Evolutionary conservation across 2,329 filamentous ascomycete genomes (phyloP), one percentile per base, ranked within the genome.

Genomic region (Thielaviopsis populi): DNA sequence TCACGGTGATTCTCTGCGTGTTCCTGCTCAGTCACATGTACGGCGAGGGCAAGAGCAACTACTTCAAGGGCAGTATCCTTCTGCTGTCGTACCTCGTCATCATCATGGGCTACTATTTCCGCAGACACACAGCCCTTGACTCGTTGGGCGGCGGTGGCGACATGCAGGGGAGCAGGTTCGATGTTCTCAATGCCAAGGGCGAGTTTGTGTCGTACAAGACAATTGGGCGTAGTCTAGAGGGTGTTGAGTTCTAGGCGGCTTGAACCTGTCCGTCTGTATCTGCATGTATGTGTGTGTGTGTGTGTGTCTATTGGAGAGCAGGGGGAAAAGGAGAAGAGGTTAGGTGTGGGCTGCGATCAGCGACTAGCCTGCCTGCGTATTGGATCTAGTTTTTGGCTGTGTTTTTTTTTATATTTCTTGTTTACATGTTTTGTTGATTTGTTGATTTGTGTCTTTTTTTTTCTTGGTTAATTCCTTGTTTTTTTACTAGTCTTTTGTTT

Each of bases 41-140:
- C 70, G 89, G 92, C 61, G 94, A 99, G 76, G 94, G 94, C 48
- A 99, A 99, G 83, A 97, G 91, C 78, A 99, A 99, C 75, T 99
- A 99, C 75, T 99, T 99, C 83, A 99, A 99, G 78, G 94, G 94
- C 61, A 95, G 89, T 68, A 96, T 97, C 69, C 79, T 99, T 62
- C 84, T 97, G 68, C 78, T 99, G 61, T 94, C 89, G 41, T 99
- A 99, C 73, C 75, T 97, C 27, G 94, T 97, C 33, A 90, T 99
- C 59, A 78, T 96, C 33, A 83, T 89, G 54, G 94, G 94, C 1
- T 99, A 95, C 77, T 97, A 90, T 75, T 87, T 95, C 66, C 90
- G 89, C 62, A 78, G 83, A 33, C 83, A 72, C 69, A 77, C 77
- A 15, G 73, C 76, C 17, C 50, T 70, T 54, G 65, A 65, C 61